A percentile compares a stretch with the other conserved stretches of the same genome.
Evolutionary conservation across 192 early-diverging fungal species (phyloP).

Genomic region (Gaertneriomyces sp.): DNA sequence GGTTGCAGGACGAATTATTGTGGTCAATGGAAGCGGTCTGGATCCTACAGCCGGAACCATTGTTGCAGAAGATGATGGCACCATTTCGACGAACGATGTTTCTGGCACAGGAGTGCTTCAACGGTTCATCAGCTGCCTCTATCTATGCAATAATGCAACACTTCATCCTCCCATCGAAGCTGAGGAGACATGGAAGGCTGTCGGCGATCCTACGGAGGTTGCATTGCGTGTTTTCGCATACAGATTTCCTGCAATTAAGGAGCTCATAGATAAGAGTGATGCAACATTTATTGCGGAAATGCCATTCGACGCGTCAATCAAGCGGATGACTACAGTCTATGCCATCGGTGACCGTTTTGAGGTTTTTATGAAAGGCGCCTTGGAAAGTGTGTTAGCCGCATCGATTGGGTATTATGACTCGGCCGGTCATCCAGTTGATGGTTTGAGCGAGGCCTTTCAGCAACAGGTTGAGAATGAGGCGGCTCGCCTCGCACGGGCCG

Average conservation of each 20-base stretch:
- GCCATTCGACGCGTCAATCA: slow-evolving; percentile 35
- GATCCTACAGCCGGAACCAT: neutral
- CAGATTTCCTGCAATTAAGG: slow-evolving; percentile 10
- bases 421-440: neutral
- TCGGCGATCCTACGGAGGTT: slow-evolving; percentile 36
- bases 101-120: neutral
- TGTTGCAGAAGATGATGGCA: neutral
- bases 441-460: neutral
- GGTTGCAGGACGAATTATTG: slow-evolving; percentile 36
- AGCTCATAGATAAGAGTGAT: neutral
- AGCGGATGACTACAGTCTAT: slow-evolving; percentile 38
- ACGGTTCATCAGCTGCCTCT: neutral
- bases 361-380: slow-evolving; percentile 17
- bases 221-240: slow-evolving; percentile 28
- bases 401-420: neutral
- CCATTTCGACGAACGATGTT: neutral
- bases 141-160: neutral
- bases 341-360: neutral
- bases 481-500: neutral
- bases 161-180: slow-evolving; percentile 20
- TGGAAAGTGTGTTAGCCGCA: slow-evolving; percentile 11
- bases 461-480: neutral
- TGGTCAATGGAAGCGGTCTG: slow-evolving; percentile 37
- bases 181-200: slow-evolving; percentile 24
- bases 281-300: slow-evolving; percentile 31